These are phyloP conservation scores for Camellia granthamiana DNA, from an alignment of 148 eudicot genomes.

Conservation along the genomic window DNA sequence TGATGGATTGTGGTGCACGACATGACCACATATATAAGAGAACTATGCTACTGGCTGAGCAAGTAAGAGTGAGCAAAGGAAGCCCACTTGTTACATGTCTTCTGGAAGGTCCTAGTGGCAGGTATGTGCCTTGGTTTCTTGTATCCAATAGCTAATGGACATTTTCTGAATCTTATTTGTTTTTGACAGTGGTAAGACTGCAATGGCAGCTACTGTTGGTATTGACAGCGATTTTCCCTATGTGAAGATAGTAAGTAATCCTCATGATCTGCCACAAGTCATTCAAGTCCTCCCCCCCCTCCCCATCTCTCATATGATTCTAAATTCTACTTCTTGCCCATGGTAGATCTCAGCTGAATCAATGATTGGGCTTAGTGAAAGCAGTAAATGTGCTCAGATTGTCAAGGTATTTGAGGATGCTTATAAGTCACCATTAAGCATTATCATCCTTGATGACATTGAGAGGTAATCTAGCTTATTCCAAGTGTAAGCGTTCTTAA, in stretches of 20 bases:
- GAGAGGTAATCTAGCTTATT: slow-evolving; percentile 52
- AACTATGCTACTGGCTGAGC: slow-evolving; percentile 83
- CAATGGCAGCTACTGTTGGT: slow-evolving; percentile 96
- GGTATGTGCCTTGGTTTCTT: slow-evolving; percentile 34
- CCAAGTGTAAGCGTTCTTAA: neutral
- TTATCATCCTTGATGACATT: slow-evolving; percentile 86
- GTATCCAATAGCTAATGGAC: neutral
- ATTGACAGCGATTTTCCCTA: slow-evolving; percentile 94
- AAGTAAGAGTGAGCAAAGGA: slow-evolving; percentile 91
- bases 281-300: neutral
- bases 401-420: slow-evolving; percentile 99
- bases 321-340: neutral
- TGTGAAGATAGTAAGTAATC: slow-evolving; percentile 83
- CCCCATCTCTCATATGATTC: slow-evolving; percentile 5
- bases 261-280: slow-evolving; percentile 5
- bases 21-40: slow-evolving; percentile 87
- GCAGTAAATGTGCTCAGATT: slow-evolving; percentile 82
- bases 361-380: slow-evolving; percentile 92
- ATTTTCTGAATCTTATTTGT: slow-evolving; percentile 13
- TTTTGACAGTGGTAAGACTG: slow-evolving; percentile 79
- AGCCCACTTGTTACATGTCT: slow-evolving; percentile 94
- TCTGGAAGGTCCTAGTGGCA: slow-evolving; percentile 94
- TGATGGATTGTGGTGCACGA: slow-evolving; percentile 87
- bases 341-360: slow-evolving; percentile 87
- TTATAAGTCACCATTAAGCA: slow-evolving; percentile 81